Conservation (phyloP, 2,329 filamentous ascomycete species). For the Fusarium illudens region DNA sequence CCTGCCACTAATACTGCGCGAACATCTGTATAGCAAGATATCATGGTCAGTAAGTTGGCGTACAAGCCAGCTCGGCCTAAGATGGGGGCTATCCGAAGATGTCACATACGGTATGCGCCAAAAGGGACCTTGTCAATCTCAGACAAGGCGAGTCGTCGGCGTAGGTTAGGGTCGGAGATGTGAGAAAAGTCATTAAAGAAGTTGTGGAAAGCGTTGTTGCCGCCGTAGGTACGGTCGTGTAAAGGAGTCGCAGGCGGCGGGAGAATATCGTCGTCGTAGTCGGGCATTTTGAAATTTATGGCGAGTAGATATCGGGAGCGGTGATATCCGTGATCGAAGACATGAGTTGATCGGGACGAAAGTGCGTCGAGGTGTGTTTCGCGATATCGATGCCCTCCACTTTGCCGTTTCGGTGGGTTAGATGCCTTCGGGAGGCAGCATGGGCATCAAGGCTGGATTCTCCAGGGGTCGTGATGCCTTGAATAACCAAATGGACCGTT, state of each 20-base stretch:
- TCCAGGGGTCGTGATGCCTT: background rate
- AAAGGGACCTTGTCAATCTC: conserved; percentile 84
- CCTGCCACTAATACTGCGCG: conserved; percentile 79
- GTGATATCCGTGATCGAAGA: conserved; percentile 37
- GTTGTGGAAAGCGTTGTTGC: conserved; percentile 76
- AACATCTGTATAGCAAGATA: conserved; percentile 56
- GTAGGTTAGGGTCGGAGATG: conserved; percentile 77
- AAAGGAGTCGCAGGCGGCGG: conserved; percentile 51
- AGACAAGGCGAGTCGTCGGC: conserved; percentile 76
- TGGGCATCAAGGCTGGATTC: conserved; percentile 9
- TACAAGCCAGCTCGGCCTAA: background rate
- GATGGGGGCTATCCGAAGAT: background rate
- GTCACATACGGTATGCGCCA: conserved; percentile 69
- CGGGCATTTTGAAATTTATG: conserved; percentile 43
- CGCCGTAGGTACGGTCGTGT: conserved; percentile 61
- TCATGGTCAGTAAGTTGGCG: conserved; percentile 9
- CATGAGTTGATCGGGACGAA: conserved; percentile 36
- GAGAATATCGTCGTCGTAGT: conserved; percentile 50
- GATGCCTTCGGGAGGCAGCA: conserved; percentile 17
- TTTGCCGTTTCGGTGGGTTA: conserved; percentile 12
- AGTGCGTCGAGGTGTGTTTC: conserved; percentile 24
- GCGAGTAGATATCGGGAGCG: conserved; percentile 35
- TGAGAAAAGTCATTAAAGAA: conserved; percentile 75
- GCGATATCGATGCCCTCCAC: conserved; percentile 30
- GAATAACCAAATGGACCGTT: conserved; percentile 2